These are phyloP conservation scores for Bromus sterilis DNA, from an alignment of 176 grass and related monocot genomes.

Conservation along the genomic window DNA sequence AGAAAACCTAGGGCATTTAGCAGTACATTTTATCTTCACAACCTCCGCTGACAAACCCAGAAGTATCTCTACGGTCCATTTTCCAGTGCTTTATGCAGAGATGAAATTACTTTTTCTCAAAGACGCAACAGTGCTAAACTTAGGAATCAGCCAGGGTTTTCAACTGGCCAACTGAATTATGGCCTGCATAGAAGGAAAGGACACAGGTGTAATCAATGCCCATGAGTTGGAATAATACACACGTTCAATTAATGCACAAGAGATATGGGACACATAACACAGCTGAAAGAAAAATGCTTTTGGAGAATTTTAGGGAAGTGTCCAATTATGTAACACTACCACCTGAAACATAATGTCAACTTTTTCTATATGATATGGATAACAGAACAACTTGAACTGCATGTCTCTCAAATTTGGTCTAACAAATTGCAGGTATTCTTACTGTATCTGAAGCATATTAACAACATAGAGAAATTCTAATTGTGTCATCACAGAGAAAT, in stretches of 20 bases:
- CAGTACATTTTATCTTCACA: slow-evolving; percentile 28
- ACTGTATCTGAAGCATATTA: background rate
- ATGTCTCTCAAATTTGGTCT: background rate
- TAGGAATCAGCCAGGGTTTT: slow-evolving; percentile 3
- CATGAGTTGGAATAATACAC: background rate
- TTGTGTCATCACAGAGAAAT: background rate
- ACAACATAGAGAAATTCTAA: background rate
- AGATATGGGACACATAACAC: background rate
- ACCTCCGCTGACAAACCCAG: slow-evolving; percentile 94
- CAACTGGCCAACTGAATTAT: background rate
- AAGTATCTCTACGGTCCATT: slow-evolving; percentile 81
- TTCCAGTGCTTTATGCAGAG: slow-evolving; percentile 25
- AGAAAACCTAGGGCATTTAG: slow-evolving; percentile 25
- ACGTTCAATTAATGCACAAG: background rate
- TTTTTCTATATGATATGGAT: background rate
- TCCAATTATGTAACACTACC: background rate
- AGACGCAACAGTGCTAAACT: background rate
- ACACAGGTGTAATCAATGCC: background rate
- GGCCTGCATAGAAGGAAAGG: slow-evolving; percentile 22
- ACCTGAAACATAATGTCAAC: background rate
- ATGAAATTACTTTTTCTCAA: background rate
- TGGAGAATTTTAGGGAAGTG: background rate
- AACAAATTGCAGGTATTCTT: slow-evolving; percentile 4
- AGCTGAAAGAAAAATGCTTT: background rate
- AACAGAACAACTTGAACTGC: background rate